Base-by-base conservation (phyloP, 2,329 filamentous ascomycete species). In the Biscogniauxia mediterranea region DNA sequence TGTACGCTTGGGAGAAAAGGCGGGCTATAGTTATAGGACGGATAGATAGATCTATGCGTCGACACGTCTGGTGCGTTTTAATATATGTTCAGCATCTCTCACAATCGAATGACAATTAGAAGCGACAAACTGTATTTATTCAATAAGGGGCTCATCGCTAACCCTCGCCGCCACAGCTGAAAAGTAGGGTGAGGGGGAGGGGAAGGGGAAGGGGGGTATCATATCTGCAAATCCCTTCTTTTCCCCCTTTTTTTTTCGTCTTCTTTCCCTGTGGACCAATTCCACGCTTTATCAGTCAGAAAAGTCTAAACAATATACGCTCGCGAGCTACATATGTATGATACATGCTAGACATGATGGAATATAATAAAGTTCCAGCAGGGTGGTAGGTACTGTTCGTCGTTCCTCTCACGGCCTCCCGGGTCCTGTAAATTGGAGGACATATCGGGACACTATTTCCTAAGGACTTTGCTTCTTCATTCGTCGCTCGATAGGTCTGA, bases 161-260 rank as follows among this genome's bases (percentile, higher is more conserved):
- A 13, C 52, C 23, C 8, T 26, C 28, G 52, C 20, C 23, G 13
- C 26, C 32, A 32, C n/a, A 20, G 26, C 20, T 28, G 2, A 32
- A 32, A 20, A 4, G n/a, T n/a, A n/a, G n/a, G n/a, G n/a, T n/a
- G 8, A 38, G 15, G 8, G 20, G n/a, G 50, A 26, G 50, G 50
- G 50, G 13, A n/a, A 11, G 38, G 50, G 28, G 21, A 7, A 6
- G 38, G 38, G 38, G 38, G 38, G 38, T 46, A 59, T 59, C 57
- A 59, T 28, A 19, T 59, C 52, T 57, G 46, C 51, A 57, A 57
- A 52, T 52, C 23, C 38, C 38, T 46, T 46, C 17, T 46, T 46
- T n/a, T n/a, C 17, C 38, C 17, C 17, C 38, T n/a, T 13, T 46
- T 46, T 11, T n/a, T 13, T 46, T 46, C 15, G 7, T 4, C 7